Evolutionary conservation across 2,329 filamentous ascomycete species (phyloP), one percentile per base, ranked within the genome.

Genomic region (Neofusicoccum laricinum): DNA sequence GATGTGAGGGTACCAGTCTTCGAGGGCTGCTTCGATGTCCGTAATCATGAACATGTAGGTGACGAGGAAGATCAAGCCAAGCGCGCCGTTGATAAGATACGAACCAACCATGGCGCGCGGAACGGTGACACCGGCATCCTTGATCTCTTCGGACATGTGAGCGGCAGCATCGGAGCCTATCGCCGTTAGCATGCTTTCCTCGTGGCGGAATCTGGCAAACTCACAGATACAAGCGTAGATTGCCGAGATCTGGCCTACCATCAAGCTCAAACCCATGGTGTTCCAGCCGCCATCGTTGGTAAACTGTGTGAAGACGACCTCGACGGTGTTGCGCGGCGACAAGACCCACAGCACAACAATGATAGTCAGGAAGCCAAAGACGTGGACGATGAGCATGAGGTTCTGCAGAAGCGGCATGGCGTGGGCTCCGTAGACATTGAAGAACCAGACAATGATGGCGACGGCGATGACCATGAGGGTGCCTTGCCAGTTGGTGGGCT

Each of bases 391-490:
- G 53, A 76, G 63, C 71, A 77, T 75, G 46, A 75, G 63, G 58
- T 75, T 76, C 49, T 77, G 72, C 65, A 76, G 68, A 4, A 76
- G 19, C 12, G 75, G 75, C 72, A 77, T 74, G 5, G 65, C 53
- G 30, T 67, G 21, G 41, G 73, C 65, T 5, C 71, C 72, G 64
- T 69, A 76, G 34, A 75, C 69, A 64, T 82, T 84, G 66, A 80
- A 74, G 2, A 77, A 65, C 69, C 78, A 78, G 30, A 79, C 78
- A 3, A 82, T 66, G 3, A 79, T 59, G 19, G 79, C 77, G 55
- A 82, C 76, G 1, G 79, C 79, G 64, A 82, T 80, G 10, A 82
- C 79, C 64, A 83, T 78, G 1, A 84, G 71, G 0, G 80, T 84
- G 12, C 78, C 80, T 43, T 84, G 81, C 81, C 81, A 84, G 46